These are phyloP conservation scores for Tetracentron sinense DNA, from an alignment of 164 flowering plant species.

Conservation along the genomic window DNA sequence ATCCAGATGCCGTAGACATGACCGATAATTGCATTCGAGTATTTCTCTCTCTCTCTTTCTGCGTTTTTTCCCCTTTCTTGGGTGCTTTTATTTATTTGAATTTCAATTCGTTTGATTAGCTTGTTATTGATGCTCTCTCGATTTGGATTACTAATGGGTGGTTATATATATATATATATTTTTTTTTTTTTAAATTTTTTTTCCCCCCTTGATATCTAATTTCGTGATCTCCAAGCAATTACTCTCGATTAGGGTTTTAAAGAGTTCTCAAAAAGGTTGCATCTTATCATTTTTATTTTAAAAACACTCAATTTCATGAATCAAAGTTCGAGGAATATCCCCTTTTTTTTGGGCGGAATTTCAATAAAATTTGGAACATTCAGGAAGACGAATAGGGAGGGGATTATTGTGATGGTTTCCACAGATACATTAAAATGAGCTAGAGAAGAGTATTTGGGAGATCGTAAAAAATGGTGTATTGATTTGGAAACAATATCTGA, in stretches of 20 bases:
- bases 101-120: too few relatives aligned
- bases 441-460: too few relatives aligned
- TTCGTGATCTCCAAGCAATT: neutral
- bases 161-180: neutral
- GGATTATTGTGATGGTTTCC: too few relatives aligned
- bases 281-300: neutral
- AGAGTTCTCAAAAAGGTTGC: neutral
- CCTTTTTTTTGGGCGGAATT: too few relatives aligned
- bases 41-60: neutral
- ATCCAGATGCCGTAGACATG: slow-evolving; percentile 19
- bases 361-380: too few relatives aligned
- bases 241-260: neutral
- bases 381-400: too few relatives aligned
- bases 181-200: neutral
- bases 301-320: neutral
- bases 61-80: neutral
- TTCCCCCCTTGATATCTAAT: neutral
- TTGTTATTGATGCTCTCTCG: neutral
- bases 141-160: neutral
- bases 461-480: too few relatives aligned
- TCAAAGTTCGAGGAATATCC: too few relatives aligned
- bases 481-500: too few relatives aligned
- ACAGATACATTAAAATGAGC: too few relatives aligned
- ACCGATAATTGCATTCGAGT: slow-evolving; percentile 30
- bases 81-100: too few relatives aligned